These are phyloP conservation scores for Zoysia matrella DNA, from an alignment of 202 grass and related monocot species.

Conservation along the genomic window DNA sequence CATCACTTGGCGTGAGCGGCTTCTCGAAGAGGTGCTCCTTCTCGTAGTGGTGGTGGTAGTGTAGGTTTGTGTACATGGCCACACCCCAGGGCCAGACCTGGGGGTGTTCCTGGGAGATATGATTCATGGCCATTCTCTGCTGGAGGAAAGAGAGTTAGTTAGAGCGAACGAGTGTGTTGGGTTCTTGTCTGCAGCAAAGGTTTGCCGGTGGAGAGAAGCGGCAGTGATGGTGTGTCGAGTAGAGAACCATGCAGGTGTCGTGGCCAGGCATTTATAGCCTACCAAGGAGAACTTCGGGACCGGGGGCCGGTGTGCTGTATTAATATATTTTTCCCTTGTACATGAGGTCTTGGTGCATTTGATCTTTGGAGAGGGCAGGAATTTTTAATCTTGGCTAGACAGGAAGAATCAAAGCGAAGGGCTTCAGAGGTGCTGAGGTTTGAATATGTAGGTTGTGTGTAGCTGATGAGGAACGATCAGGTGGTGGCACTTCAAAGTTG, in stretches of 20 bases:
- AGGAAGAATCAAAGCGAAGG: slow-evolving; percentile 73
- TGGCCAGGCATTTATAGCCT: slow-evolving; percentile 74
- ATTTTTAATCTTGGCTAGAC: slow-evolving; percentile 77
- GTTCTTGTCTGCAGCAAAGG: slow-evolving; percentile 45
- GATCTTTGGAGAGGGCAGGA: slow-evolving; percentile 34
- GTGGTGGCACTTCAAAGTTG: no score
- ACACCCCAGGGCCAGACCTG: no score
- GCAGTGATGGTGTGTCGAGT: slow-evolving; percentile 53
- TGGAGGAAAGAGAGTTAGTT: slow-evolving; percentile 30
- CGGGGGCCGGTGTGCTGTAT: slow-evolving; percentile 20
- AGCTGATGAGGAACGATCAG: no score
- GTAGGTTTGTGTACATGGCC: no score
- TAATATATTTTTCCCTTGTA: slow-evolving; percentile 46
- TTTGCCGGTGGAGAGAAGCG: slow-evolving; percentile 35
- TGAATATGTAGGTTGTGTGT: slow-evolving; percentile 50
- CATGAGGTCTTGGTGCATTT: slow-evolving; percentile 30
- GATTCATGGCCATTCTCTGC: slow-evolving; percentile 57
- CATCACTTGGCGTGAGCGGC: no score
- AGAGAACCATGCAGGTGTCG: slow-evolving; percentile 71
- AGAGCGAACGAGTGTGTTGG: slow-evolving; percentile 31
- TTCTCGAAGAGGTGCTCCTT: no score
- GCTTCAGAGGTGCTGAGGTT: slow-evolving; percentile 19
- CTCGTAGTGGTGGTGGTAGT: no score
- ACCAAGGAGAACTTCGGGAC: slow-evolving; percentile 43
- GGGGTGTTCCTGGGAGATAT: no score